Base-by-base conservation (phyloP, 2,329 filamentous ascomycete species). In the Chaetomium sp. region DNA sequence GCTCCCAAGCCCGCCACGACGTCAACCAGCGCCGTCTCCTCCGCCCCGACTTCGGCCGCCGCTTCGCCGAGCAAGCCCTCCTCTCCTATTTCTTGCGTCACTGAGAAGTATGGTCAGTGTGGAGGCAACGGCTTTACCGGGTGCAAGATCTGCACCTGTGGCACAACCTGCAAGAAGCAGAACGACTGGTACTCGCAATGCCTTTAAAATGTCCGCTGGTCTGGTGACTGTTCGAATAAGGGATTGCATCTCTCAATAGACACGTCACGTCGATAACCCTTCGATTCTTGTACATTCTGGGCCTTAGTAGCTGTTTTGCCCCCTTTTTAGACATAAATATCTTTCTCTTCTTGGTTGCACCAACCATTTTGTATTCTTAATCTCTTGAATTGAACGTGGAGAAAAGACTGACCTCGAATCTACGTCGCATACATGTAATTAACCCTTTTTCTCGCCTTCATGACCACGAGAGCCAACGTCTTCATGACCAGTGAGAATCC, bases 111-210 rank as follows among this genome's bases (percentile, higher is more conserved):
- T 65, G 75, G 71, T 1, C 77, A 78, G 70, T 78, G 77, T 64
- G 77, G 77, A 49, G 78, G 78, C 4, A 72, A 63, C 13, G 72
- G 71, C 33, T 79, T 71, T 64, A 72, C 71, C 1, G 77, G 77
- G 2, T 74, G 76, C 65, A 75, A 72, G 0, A 67, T 64, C 7
- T 79, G 78, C 65, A 72, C 70, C 5, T 65, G 72, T 4, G 76
- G 75, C 5, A 72, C 66, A 23, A 75, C 75, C 7, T 79, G 78
- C 68, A 68, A 70, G 33, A 60, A 62, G n/a, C 55, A 64, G 12
- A 77, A 77, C 54, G 69, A 73, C 5, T 78, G 72, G 53, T 77
- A 78, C 59, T 75, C 71, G 7, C 76, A 78, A 66, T 78, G 76
- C 66, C 57, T 74, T 33, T 76, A 53, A 66, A 45, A 4, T 7